Conservation (phyloP, 805 yeast genomes). For the Kregervanrija pseudodelftensis region DNA sequence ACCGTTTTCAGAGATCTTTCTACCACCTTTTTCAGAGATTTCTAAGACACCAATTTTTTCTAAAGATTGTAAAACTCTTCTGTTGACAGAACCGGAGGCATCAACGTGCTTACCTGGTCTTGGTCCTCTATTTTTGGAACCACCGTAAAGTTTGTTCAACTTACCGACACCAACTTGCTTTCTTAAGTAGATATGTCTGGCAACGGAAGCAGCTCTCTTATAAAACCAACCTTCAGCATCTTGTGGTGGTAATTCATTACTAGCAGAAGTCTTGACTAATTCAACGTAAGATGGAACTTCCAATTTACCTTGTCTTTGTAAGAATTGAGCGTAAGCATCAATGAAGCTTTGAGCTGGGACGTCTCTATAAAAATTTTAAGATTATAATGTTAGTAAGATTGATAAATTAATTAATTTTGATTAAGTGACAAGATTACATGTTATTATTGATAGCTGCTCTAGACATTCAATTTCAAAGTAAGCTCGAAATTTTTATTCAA, state of each 20-base stretch:
- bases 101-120: slow-evolving; percentile 98
- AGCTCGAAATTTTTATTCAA: not conserved
- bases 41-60: slow-evolving; percentile 98
- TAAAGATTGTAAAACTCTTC: slow-evolving; percentile 95
- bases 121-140: slow-evolving; percentile 98
- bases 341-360: slow-evolving; percentile 99
- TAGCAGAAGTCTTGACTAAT: slow-evolving; percentile 97
- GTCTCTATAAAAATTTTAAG: slow-evolving; percentile 60
- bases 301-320: slow-evolving; percentile 99
- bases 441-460: no score
- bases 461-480: no score
- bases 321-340: slow-evolving; percentile 98
- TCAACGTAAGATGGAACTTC: slow-evolving; percentile 99
- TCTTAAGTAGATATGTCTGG: slow-evolving; percentile 99
- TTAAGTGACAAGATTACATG: no score
- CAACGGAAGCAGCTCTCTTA: slow-evolving; percentile 99
- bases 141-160: slow-evolving; percentile 98
- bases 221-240: slow-evolving; percentile 99
- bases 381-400: not conserved
- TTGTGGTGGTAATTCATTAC: slow-evolving; percentile 99
- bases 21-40: slow-evolving; percentile 96
- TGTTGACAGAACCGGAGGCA: slow-evolving; percentile 99
- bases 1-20: slow-evolving; percentile 98
- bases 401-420: not conserved
- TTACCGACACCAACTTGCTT: slow-evolving; percentile 99